Base-by-base conservation (phyloP, 768 basidiomycete species). In the Mycena rosella region DNA sequence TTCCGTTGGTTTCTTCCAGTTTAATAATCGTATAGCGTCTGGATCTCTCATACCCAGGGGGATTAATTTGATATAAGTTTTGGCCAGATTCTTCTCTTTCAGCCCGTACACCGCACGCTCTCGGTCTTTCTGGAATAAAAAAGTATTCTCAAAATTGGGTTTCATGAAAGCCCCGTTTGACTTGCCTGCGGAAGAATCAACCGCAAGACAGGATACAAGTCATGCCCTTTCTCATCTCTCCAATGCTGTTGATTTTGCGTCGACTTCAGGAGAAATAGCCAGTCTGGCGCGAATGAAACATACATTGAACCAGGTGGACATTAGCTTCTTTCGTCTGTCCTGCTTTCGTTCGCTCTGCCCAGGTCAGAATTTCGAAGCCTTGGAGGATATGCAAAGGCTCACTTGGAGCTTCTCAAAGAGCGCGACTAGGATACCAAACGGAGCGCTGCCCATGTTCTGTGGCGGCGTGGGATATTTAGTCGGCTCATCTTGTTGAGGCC, bases 51-150 rank as follows among this genome's bases (percentile, higher is more conserved):
- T 87, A 42, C 92, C 91, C 3, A 99, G 83, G 1, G 94, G 94
- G 38, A 99, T 92, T 3, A 96, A 86, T 68, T 92, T 91, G 81
- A 97, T 95, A 76, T 96, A 98, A 13, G 89, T 89, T 78, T 96
- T 98, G 6, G 96, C 96, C 3, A 99, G 82, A 75, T 93, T 94
- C 80, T 93, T 93, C 82, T 99, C 98, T 77, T 99, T 99, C 71
- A 98, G 79, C 17, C 96, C 94, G 78, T 99, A 99, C 0, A 96
- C 91, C 0, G 94, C 88, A 59, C 98, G 89, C 68, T 98, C 95
- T 36, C 92, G 87, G 77, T 99, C 98, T 88, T 98, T 94, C 96
- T 99, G 38, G 11, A 22, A 32, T 15, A 10, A 56, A 15, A 40
- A 34, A 29, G 27, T 26, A 30, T 34, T 65, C 30, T n/a, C 9